phyloP scores from a whole-genome alignment of 345 rosid species.

The Pugionium cornutum region DNA sequence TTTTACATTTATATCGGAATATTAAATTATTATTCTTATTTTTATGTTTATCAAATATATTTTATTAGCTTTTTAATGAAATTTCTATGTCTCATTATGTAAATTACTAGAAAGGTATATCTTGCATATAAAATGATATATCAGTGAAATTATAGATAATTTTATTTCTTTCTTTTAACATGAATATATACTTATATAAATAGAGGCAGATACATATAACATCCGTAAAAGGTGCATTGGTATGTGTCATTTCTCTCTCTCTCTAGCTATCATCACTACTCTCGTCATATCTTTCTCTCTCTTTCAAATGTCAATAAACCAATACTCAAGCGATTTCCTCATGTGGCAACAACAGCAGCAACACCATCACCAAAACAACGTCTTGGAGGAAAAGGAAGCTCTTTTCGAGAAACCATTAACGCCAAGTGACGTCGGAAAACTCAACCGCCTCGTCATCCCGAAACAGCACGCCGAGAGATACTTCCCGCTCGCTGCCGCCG shows the following conservation, averaged over 20 bases:
- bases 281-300: slow-evolving; percentile 27
- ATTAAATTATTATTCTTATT: no score
- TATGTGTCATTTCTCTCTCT: slow-evolving; percentile 32
- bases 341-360: slow-evolving; percentile 45
- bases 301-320: slow-evolving; percentile 54
- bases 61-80: no score
- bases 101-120: no score
- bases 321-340: slow-evolving; percentile 46
- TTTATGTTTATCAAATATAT: no score
- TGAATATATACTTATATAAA: slow-evolving; percentile 14
- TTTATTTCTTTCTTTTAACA: no score
- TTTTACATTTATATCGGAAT: slow-evolving; percentile 16
- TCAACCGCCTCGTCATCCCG: slow-evolving; percentile 85
- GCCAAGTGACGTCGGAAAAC: slow-evolving; percentile 90
- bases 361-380: slow-evolving; percentile 30
- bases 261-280: slow-evolving; percentile 40
- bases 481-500: slow-evolving; percentile 62
- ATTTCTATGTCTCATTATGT: no score
- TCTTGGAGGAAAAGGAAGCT: slow-evolving; percentile 47
- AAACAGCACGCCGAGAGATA: slow-evolving; percentile 88
- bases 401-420: slow-evolving; percentile 85
- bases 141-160: no score
- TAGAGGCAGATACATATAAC: slow-evolving; percentile 37
- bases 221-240: slow-evolving; percentile 27
- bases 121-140: no score